Evolutionary conservation across 441 rosid genomes (phyloP), one percentile per base, ranked within the genome.

Genomic region (Sinapis alba): DNA sequence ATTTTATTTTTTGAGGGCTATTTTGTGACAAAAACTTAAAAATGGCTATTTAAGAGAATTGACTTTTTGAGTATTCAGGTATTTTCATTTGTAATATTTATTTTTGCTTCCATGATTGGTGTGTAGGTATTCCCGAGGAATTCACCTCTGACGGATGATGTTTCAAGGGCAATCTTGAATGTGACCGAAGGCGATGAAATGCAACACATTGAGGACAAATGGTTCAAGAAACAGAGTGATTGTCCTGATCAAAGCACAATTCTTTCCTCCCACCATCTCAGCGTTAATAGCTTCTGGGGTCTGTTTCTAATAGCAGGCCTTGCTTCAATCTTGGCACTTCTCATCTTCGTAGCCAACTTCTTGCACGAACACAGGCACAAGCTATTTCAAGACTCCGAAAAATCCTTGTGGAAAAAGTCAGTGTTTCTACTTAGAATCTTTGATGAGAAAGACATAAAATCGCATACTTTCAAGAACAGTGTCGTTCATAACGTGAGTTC

Each of bases 101-200:
- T 9, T 26, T 1, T 34, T 43, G 12, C 13, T 50, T 21, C n/a
- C n/a, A n/a, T n/a, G n/a, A n/a, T 41, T 30, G 15, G 0, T 45
- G 38, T 62, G 43, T 72, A 88, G 84, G 90, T 80, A 12, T 86
- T 88, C 51, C 81, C 82, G 0, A 24, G 9, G 59, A 66, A 81
- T 2, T 86, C 92, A 0, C 88, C 83, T 19, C 26, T 86, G 61
- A 87, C 84, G 0, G 19, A 69, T 9, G 66, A 80, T 70, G 3
- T 86, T 28, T 88, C 92, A 26, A 79, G 71, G 56, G 88, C 84
- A 27, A 79, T 88, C 78, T 78, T 86, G 66, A 80, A 27, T 3
- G 81, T 83, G 51, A 86, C 85, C 2, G 66, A 83, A 69, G 72
- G 76, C 26, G 32, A 30, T 0, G 72, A 28, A 72, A 80, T 75